A percentile compares a stretch with the other conserved stretches of the same genome.
Evolutionary conservation across 1,284 basidiomycete species (phyloP).

Genomic region (Rhodotorula sp.): DNA sequence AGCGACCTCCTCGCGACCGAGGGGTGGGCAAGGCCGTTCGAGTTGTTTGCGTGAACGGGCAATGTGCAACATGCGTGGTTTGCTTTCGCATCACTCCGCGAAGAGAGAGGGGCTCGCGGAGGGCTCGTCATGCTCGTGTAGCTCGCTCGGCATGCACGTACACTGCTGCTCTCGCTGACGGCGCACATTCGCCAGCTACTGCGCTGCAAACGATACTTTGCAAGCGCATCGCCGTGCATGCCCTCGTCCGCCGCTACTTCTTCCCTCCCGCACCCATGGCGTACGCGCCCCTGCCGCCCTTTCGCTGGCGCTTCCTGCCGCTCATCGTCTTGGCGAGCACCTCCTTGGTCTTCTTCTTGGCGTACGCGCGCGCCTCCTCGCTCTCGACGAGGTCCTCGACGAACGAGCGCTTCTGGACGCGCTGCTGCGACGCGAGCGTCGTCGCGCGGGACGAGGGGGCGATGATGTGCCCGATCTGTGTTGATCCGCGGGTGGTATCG

Average conservation of each 20-base stretch:
- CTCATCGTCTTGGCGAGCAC: slow-evolving; percentile 36
- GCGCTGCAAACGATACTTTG: background rate
- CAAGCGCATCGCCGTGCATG: too few species aligned
- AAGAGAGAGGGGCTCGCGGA: background rate
- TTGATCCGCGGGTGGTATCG: too few species aligned
- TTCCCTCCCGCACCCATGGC: slow-evolving; percentile 22
- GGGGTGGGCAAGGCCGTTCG: slow-evolving; percentile 23
- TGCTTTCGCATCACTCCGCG: too few species aligned
- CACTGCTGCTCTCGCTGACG: background rate
- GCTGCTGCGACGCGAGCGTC: slow-evolving; percentile 66
- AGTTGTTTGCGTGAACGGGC: slow-evolving; percentile 23
- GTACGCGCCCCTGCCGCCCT: slow-evolving; percentile 16
- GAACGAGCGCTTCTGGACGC: slow-evolving; percentile 73
- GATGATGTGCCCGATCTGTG: slow-evolving; percentile 87
- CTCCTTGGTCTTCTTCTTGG: slow-evolving; percentile 71
- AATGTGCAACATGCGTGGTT: background rate
- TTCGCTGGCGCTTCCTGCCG: slow-evolving; percentile 34
- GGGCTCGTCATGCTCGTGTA: too few species aligned
- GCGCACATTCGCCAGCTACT: background rate
- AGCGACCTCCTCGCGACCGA: slow-evolving; percentile 26
- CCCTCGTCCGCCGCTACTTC: background rate
- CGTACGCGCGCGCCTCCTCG: slow-evolving; percentile 79
- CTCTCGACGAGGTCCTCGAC: slow-evolving; percentile 89
- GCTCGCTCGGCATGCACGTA: too few species aligned
- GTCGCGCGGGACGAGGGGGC: slow-evolving; percentile 72